Base-by-base conservation (phyloP, 2,329 filamentous ascomycete species). In the Stachybotrys elegans region DNA sequence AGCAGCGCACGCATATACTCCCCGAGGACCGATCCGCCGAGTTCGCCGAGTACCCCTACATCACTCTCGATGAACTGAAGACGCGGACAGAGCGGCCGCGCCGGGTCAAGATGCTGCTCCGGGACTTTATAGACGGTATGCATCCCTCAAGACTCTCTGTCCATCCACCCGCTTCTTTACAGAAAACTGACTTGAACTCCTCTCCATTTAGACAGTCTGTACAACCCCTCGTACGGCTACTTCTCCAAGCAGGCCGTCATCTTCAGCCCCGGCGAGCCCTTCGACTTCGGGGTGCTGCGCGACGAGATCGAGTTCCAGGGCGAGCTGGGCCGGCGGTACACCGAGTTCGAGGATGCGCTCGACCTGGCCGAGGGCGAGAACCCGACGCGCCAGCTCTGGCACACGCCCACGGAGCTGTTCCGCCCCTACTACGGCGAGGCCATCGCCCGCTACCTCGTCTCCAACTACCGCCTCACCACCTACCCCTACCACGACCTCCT, bases 401-500 rank as follows among this genome's bases (percentile, higher is more conserved):
- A 98, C 66, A 98, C 93, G 12, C 93, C 94, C 0, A 98, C 93
- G 0, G 93, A 98, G 70, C 81, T 98, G 17, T 98, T 98, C 70
- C 81, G 88, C 23, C 93, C 94, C 0, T 94, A 92, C 68, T 98
- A 98, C 63, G 94, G 92, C 60, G 91, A 98, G 72, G 88, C 93
- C 25, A 88, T 98, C 54, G 93, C 92, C n/a, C 84, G 92, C 17
- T 96, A 97, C 65, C 80, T 98, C 36, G 84, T 97, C 53, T 84
- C 88, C 53, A 96, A 98, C 71, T 98, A 98, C 76, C 90, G 93
- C 62, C 81, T 96, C 62, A 88, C 88, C 36, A 81, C 89, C 44
- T 97, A 93, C 63, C 93, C 93, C 3, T 96, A 97, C 72, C 84
- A 96, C 67, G 93, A 98, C 67, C 79, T 98, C 42, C 88, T 95